A percentile compares a stretch with the other conserved stretches of the same genome.
These are phyloP conservation scores for Avena atlantica DNA, from an alignment of 176 grass and related monocot genomes.

Conservation along the genomic window DNA sequence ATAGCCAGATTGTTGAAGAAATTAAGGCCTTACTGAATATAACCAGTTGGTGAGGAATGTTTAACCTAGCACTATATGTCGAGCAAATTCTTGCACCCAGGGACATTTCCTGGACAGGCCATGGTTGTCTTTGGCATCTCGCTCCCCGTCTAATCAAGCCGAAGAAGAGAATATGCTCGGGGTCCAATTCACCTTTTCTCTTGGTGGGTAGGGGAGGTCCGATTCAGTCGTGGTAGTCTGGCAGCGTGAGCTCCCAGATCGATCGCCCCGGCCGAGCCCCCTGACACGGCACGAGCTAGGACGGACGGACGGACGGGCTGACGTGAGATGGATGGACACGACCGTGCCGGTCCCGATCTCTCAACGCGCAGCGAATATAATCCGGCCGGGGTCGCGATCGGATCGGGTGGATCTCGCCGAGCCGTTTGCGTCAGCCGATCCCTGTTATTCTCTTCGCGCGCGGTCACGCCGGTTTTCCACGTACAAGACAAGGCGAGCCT, in stretches of 20 bases:
- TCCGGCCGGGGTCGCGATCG: background rate
- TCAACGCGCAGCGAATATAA: background rate
- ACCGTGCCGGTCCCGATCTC: background rate
- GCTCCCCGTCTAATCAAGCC: background rate
- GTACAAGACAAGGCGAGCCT: background rate
- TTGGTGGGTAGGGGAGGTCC: no score
- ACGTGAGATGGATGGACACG: background rate
- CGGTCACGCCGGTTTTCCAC: background rate
- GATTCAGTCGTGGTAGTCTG: background rate
- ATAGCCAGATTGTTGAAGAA: no score
- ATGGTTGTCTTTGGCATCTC: background rate
- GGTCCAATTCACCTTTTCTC: no score
- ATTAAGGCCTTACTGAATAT: no score
- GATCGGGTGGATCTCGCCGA: background rate
- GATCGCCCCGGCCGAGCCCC: background rate
- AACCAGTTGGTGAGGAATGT: no score
- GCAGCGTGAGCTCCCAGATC: background rate
- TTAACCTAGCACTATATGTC: no score
- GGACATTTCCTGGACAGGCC: no score
- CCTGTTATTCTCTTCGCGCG: background rate
- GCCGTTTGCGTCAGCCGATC: background rate
- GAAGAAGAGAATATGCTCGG: background rate
- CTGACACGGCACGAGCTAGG: background rate
- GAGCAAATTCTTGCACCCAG: no score
- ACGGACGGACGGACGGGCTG: background rate